Base-by-base conservation (phyloP, 805 yeast genomes). In the Ogataea trehaloabstinens region DNA sequence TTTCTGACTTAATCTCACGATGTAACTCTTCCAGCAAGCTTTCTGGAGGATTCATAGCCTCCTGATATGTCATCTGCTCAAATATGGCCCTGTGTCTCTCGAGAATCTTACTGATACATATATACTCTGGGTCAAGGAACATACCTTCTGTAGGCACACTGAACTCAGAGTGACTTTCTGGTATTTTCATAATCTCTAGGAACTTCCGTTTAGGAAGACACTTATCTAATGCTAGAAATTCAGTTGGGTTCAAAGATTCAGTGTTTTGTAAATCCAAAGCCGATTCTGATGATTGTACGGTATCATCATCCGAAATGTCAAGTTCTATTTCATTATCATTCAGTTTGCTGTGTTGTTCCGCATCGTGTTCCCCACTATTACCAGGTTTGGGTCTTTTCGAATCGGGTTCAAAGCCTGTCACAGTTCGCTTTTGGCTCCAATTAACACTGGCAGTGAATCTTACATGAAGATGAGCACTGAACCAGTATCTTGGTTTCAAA, bases 381-480 rank as follows among this genome's bases (percentile, higher is more conserved):
- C 42, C 43, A 12, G 35, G 25, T 27, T 51, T 43, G 18, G 18
- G 4, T 34, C 37, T 37, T 19, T 31, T 36, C 1, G 35, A 32
- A 5, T 41, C 42, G 18, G 19, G 25, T 5, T 30, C 31, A 10
- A 24, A 30, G 11, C 20, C 21, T 6, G 30, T 32, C 12, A 27
- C 13, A 13, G 24, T 11, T 28, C 27, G 6, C 19, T 39, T 15
- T 13, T 41, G 40, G 25, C 45, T 44, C 56, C 45, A 55, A 39
- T 53, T 42, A 1, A 80, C 74, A 0, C 42, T 45, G 0, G 96
- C 96, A 5, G 66, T 68, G 53, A 75, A 93, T 38, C 64, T 66
- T 2, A 82, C 88, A 60, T 93, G 99, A 40, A 93, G 60, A 65
- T 93, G 99, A 8, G 95, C 95, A 49, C 93, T 78, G 44, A 86